These are phyloP conservation scores for Polytrichum formosum DNA, from an alignment of 225 moss, liverwort and hornwort species.

Conservation along the genomic window DNA sequence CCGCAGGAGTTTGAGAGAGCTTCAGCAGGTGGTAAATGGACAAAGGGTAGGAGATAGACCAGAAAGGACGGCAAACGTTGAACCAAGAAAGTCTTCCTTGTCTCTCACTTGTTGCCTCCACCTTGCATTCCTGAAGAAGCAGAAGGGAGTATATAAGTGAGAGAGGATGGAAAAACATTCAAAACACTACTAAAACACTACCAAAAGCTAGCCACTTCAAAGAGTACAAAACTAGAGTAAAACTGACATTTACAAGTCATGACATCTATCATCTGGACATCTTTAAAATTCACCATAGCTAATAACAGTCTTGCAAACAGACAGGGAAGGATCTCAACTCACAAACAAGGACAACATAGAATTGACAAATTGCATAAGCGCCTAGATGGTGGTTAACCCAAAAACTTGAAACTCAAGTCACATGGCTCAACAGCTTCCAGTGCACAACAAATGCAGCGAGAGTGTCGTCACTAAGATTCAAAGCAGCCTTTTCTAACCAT, in stretches of 20 bases:
- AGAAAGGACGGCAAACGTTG: conserved; percentile 8
- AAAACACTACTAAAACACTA: no score
- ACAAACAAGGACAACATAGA: not conserved
- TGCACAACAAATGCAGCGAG: no score
- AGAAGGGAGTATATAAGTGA: not conserved
- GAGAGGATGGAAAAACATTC: not conserved
- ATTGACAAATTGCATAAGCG: not conserved
- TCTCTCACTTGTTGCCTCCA: conserved; percentile 35
- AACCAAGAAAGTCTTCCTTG: conserved; percentile 16
- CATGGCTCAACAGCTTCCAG: no score
- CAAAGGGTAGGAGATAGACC: conserved; percentile 15
- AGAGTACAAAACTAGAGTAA: no score
- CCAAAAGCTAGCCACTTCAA: no score
- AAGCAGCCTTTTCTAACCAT: no score
- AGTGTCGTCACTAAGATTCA: not conserved
- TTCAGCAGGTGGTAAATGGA: conserved; percentile 13
- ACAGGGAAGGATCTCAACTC: not conserved
- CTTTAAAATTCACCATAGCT: not conserved
- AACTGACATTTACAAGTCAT: no score
- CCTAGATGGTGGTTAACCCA: no score
- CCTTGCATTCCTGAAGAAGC: conserved; percentile 34
- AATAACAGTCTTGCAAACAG: not conserved
- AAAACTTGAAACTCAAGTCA: no score
- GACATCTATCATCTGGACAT: no score
- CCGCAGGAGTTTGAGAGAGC: conserved; percentile 19